A percentile compares a stretch with the other conserved stretches of the same genome.
These are phyloP conservation scores for Mucor lusitanicus DNA, from an alignment of 371 early-diverging fungal species.

Conservation along the genomic window DNA sequence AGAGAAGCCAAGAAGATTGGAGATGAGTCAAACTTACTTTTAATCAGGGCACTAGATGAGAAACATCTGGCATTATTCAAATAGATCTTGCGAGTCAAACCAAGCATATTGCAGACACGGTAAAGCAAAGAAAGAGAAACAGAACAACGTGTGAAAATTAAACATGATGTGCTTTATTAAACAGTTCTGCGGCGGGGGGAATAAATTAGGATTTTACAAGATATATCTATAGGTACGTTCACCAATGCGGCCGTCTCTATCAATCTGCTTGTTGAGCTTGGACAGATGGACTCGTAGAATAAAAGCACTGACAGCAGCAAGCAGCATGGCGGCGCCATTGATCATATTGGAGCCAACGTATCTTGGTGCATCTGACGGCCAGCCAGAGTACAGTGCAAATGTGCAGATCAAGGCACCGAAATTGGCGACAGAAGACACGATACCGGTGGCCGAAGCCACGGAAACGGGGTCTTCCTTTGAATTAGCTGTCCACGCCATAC, in stretches of 20 bases:
- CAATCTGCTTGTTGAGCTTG: slow-evolving; percentile 34
- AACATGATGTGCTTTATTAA: not conserved
- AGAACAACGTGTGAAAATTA: not conserved
- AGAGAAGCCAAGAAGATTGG: no score
- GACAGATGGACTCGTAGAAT: slow-evolving; percentile 30
- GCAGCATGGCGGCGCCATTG: slow-evolving; percentile 48
- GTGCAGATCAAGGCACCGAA: slow-evolving; percentile 51
- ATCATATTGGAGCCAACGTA: slow-evolving; percentile 55
- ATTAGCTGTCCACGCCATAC: slow-evolving; percentile 58
- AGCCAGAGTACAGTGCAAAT: slow-evolving; percentile 52
- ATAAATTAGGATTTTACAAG: slow-evolving; percentile 5
- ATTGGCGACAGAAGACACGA: slow-evolving; percentile 51
- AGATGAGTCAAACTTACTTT: not conserved
- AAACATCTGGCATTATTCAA: not conserved
- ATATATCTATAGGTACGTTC: slow-evolving; percentile 26
- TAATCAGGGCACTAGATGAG: not conserved
- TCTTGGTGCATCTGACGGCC: slow-evolving; percentile 50
- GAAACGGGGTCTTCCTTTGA: slow-evolving; percentile 42
- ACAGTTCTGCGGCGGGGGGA: not conserved
- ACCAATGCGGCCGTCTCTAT: slow-evolving; percentile 17
- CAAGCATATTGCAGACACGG: not conserved
- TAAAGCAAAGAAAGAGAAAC: not conserved
- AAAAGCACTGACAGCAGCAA: slow-evolving; percentile 42
- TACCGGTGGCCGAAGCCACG: slow-evolving; percentile 50
- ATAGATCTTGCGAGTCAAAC: not conserved